Evolutionary conservation across 805 yeast genomes (phyloP), one percentile per base, ranked within the genome.

Genomic region (Lachancea kluyveri): DNA sequence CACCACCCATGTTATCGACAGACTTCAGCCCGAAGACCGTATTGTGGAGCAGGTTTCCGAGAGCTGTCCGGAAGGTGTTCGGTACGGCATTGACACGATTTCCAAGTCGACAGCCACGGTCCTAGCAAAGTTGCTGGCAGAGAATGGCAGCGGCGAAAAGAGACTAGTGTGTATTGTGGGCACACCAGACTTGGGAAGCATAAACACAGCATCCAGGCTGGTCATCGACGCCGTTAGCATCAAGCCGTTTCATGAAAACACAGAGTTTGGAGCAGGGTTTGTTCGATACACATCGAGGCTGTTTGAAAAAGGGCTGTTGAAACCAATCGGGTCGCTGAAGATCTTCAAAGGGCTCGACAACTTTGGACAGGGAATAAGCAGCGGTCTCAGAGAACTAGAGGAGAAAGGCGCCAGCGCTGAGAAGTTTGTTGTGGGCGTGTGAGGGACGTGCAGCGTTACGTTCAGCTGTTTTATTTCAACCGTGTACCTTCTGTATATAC

Each of bases 171-270:
- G 68, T 10, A 62, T 66, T 23, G 70, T 64, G 5, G 52, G 21
- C 64, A 67, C 16, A 42, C 62, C 30, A 38, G 50, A 35, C 40
- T 40, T 21, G 13, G 43, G 25, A 43, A 41, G 30, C 33, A 50
- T 31, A 23, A 42, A 15, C 28, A 45, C 26, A 3, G 43, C 50
- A 5, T 30, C 42, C 13, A 43, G 48, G 23, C 49, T 64, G 6
- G 48, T 45, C 1, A 35, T 59, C 1, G 56, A 53, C 24, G 52
- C 52, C 12, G 67, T 67, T 2, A 44, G 53, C 6, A 60, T 67
- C 17, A 67, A 67, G 37, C 48, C 47, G 30, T 67, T 67, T 38
- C 73, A 67, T 35, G 73, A 67, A 42, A 59, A 67, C 35, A 29
- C 64, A 9, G 42, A 42, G 4, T 63, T 53, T 42, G 72, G 72